These are phyloP conservation scores for Cyclaneusma minus DNA, from an alignment of 2,329 filamentous ascomycete genomes.

Conservation along the genomic window DNA sequence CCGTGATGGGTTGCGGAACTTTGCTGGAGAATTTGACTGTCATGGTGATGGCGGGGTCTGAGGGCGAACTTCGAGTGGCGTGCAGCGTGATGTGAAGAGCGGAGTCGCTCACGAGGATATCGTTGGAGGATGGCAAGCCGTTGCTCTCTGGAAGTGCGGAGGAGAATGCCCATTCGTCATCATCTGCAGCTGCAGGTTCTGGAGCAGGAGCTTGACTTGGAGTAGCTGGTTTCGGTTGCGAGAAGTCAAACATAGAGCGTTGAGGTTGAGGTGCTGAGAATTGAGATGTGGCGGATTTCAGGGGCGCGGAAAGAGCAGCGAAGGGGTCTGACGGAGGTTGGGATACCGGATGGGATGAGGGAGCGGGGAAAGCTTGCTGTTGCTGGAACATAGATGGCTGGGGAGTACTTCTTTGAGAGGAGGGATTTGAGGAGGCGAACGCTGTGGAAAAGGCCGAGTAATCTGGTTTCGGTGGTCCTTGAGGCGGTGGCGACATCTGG, in stretches of 20 bases:
- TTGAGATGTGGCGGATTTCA: constrained; percentile 27
- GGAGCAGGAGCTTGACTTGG: constrained; percentile 11
- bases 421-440: constrained; percentile 32
- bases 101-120: constrained; percentile 52
- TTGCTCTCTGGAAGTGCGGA: constrained; percentile 59
- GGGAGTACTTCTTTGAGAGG: constrained; percentile 36
- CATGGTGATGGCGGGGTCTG: constrained; percentile 41
- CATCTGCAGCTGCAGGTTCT: constrained; percentile 33
- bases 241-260: constrained; percentile 25
- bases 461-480: constrained; percentile 13
- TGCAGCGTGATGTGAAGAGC: constrained; percentile 59
- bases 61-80: constrained; percentile 37
- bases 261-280: constrained; percentile 36
- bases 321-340: constrained; percentile 41
- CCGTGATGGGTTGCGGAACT: constrained; percentile 51
- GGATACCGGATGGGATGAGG: constrained; percentile 23
- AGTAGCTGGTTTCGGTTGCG: constrained; percentile 19
- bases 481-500: constrained; percentile 16
- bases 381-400: constrained; percentile 32
- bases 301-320: constrained; percentile 28
- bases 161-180: constrained; percentile 90
- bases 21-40: constrained; percentile 75
- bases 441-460: constrained; percentile 39
- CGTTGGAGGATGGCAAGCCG: constrained; percentile 31
- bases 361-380: constrained; percentile 17